Base-by-base conservation (phyloP, 2,329 filamentous ascomycete species). In the Biscogniauxia marginata region DNA sequence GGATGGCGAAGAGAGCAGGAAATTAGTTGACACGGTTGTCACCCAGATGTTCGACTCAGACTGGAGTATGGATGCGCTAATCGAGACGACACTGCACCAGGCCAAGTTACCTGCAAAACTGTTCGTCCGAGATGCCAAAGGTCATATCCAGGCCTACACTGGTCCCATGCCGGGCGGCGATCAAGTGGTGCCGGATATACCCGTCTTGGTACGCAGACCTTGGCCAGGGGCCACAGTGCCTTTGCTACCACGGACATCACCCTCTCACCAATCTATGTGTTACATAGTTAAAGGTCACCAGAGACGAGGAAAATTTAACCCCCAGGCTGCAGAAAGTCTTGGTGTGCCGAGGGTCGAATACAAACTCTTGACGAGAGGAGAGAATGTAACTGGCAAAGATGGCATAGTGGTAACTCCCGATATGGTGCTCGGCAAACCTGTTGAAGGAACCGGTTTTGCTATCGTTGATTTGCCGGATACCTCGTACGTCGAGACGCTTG, bases 201-300 rank as follows among this genome's bases (percentile, higher is more conserved):
- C 79, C 4, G 91, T 96, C 0, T 75, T 91, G 22, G 84, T 91
- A 4, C 84, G 90, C 13, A 83, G 84, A 62, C 90, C 91, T 1
- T 96, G 91, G 91, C 91, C 91, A 9, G 89, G 84, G 16, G 84
- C 88, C 4, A 73, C 80, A 54, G 75, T 92, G 9, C 70, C 81
- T 16, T 74, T 72, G 13, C 79, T 98, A 2, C 95, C 95, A 0
- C 79, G 78, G 0, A 90, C 90, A 0, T 75, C 78, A 19, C 88
- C 87, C 4, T 84, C 84, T 0, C 77, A 78, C 23, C 85, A 87
- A 48, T 87, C 91, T 5, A 77, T 97, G 64, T 96, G 89, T 56
- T 99, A 99, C 72, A 87, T 99, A 56, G 82, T 96, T 68, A 90
- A 91, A 64, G 85, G 84, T 53, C 85, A 91, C 60, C 79, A 86